These are phyloP conservation scores for Turnera subulata DNA, from an alignment of 345 rosid species.

Conservation along the genomic window DNA sequence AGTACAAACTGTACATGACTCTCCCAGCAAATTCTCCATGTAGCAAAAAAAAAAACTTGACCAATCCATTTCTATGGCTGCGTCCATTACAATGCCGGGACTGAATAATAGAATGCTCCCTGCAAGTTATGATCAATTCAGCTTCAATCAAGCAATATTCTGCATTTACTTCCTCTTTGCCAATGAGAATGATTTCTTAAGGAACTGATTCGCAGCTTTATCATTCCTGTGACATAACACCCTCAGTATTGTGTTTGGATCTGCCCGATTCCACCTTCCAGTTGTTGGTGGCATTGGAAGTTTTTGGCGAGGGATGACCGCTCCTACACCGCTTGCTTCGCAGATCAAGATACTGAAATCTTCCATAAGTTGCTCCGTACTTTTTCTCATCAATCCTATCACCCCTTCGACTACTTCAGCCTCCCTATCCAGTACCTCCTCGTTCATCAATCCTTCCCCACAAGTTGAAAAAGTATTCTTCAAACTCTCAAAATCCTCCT, in stretches of 20 bases:
- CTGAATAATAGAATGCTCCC: constrained; percentile 7
- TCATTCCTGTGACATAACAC: constrained; percentile 81
- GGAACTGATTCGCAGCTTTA: constrained; percentile 53
- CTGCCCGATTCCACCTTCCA: constrained; percentile 68
- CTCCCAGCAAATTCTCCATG: too few species aligned
- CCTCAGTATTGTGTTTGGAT: constrained; percentile 77
- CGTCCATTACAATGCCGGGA: constrained; percentile 2
- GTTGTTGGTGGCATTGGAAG: constrained; percentile 79
- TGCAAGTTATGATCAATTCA: constrained; percentile 5
- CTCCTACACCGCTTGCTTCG: constrained; percentile 51
- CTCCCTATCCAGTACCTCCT: constrained; percentile 61
- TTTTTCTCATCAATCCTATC: constrained; percentile 59
- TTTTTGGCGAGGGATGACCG: constrained; percentile 46
- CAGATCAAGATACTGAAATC: constrained; percentile 61
- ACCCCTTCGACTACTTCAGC: constrained; percentile 76
- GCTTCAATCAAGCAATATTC: too few species aligned
- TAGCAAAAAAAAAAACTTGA: too few species aligned
- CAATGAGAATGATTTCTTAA: constrained; percentile 67
- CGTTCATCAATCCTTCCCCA: constrained; percentile 70
- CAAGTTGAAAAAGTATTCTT: constrained; percentile 62
- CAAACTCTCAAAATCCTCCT: constrained; percentile 67
- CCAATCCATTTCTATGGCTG: background rate
- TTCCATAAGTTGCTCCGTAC: constrained; percentile 75
- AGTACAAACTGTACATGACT: too few species aligned
- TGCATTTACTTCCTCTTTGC: constrained; percentile 49